These are phyloP conservation scores for Sambucus nigra DNA, from an alignment of 129 eudicot species.

Conservation along the genomic window DNA sequence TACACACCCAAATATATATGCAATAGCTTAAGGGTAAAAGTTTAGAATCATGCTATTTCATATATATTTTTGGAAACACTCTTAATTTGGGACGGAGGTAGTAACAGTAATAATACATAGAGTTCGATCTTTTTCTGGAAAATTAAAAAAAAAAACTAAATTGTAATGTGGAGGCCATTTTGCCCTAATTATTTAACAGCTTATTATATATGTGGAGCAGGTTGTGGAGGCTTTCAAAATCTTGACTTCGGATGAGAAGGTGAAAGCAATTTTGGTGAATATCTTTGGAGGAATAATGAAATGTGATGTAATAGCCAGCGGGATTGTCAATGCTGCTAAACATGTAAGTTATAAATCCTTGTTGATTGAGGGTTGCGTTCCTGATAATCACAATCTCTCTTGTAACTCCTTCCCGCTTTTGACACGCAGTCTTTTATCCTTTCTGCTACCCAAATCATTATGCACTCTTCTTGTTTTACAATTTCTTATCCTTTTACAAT, in stretches of 20 bases:
- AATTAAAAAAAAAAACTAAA: not conserved
- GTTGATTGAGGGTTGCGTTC: slow-evolving; percentile 1
- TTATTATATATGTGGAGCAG: slow-evolving; percentile 18
- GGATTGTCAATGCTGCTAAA: slow-evolving; percentile 96
- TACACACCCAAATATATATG: too few relatives aligned
- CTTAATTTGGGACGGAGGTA: too few relatives aligned
- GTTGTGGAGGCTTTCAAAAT: slow-evolving; percentile 98
- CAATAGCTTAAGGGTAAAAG: too few relatives aligned
- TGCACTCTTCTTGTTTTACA: not conserved
- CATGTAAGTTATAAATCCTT: slow-evolving; percentile 25
- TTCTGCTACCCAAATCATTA: not conserved
- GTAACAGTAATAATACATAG: too few relatives aligned
- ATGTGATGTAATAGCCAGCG: slow-evolving; percentile 94
- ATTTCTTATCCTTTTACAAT: not conserved
- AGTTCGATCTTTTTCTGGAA: not conserved
- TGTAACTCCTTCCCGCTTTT: not conserved
- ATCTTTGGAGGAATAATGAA: slow-evolving; percentile 98
- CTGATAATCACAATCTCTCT: not conserved
- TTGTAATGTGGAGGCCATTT: not conserved
- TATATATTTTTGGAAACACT: too few relatives aligned
- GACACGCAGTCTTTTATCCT: not conserved
- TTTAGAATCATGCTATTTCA: too few relatives aligned
- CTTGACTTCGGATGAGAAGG: slow-evolving; percentile 93
- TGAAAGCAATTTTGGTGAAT: slow-evolving; percentile 89
- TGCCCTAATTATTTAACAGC: not conserved